Percentiles rank a stretch among this genome's conserved stretches.
Conservation (phyloP, 352 stramenopile genomes). For the Peronospora tabacina region DNA sequence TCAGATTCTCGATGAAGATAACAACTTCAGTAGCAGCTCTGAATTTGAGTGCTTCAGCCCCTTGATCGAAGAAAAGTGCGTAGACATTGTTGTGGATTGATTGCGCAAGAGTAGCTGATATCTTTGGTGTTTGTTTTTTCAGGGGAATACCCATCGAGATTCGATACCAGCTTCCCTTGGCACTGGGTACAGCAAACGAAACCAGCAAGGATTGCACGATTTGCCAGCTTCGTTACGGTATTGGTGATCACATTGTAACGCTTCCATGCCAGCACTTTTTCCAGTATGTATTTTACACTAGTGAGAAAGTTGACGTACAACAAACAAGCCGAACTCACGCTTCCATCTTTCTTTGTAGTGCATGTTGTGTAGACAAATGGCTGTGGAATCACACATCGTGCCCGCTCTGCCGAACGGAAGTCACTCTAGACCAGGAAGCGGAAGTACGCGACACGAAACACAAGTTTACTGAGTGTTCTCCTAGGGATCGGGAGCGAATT, state of each 20-base stretch:
- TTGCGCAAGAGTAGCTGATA: constrained; percentile 1
- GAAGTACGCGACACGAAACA: constrained; percentile 45
- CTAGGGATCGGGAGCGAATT: constrained; percentile 59
- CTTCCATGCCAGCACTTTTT: constrained; percentile 83
- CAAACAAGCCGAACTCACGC: neutral
- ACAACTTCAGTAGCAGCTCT: constrained; percentile 55
- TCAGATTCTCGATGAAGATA: constrained; percentile 47
- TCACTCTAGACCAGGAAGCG: constrained; percentile 43
- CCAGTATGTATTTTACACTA: constrained; percentile 44
- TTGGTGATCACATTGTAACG: constrained; percentile 79
- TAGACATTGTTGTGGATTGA: constrained; percentile 4
- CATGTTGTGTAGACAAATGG: constrained; percentile 80
- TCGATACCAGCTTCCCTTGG: constrained; percentile 73
- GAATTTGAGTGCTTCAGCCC: constrained; percentile 66
- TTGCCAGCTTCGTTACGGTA: constrained; percentile 75
- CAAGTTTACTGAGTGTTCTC: constrained; percentile 72
- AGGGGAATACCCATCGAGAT: constrained; percentile 72
- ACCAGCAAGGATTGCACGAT: constrained; percentile 82
- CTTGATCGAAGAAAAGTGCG: constrained; percentile 67
- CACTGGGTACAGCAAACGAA: constrained; percentile 68
- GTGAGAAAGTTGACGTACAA: neutral
- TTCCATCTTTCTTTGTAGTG: constrained; percentile 27
- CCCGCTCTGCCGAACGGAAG: constrained; percentile 71
- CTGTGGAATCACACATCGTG: constrained; percentile 84
- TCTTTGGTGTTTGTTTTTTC: neutral